phyloP scores from a whole-genome alignment of 2,329 filamentous ascomycete genomes.

The Xylaria polymorpha region DNA sequence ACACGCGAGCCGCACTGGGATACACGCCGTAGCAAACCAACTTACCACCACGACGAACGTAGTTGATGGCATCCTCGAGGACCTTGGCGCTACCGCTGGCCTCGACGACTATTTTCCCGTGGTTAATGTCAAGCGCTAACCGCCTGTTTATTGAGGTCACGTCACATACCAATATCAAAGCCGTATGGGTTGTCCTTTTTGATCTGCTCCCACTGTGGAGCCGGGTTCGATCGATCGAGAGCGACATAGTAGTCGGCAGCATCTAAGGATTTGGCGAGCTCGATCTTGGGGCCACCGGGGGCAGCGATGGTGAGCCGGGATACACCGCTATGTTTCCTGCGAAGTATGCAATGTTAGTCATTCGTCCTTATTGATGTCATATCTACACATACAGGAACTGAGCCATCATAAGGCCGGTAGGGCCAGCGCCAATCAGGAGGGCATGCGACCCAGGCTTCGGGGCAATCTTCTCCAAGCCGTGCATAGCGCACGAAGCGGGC shows the following conservation, averaged over 20 bases:
- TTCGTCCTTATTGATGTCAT: background rate
- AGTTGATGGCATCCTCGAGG: slow-evolving; percentile 77
- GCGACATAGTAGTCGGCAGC: slow-evolving; percentile 66
- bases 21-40: slow-evolving; percentile 80
- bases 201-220: slow-evolving; percentile 70
- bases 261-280: slow-evolving; percentile 69
- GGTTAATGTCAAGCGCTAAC: slow-evolving; percentile 25
- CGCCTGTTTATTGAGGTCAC: background rate
- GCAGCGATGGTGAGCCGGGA: slow-evolving; percentile 77
- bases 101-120: slow-evolving; percentile 64
- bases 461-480: slow-evolving; percentile 75
- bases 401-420: slow-evolving; percentile 68
- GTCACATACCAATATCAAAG: slow-evolving; percentile 70
- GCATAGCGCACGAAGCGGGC: slow-evolving; percentile 76
- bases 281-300: slow-evolving; percentile 75
- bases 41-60: slow-evolving; percentile 76
- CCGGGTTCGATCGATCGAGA: slow-evolving; percentile 65
- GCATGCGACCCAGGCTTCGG: slow-evolving; percentile 73
- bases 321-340: slow-evolving; percentile 67
- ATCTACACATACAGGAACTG: slow-evolving; percentile 46
- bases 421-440: slow-evolving; percentile 74
- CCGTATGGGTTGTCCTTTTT: slow-evolving; percentile 75
- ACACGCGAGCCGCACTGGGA: slow-evolving; percentile 68
- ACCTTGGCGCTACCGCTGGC: slow-evolving; percentile 76
- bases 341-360: slow-evolving; percentile 10